A percentile compares a stretch with the other conserved stretches of the same genome.
Evolutionary conservation across 495 filamentous ascomycete species (phyloP).

Genomic region (Hypoxylon lenormandii): DNA sequence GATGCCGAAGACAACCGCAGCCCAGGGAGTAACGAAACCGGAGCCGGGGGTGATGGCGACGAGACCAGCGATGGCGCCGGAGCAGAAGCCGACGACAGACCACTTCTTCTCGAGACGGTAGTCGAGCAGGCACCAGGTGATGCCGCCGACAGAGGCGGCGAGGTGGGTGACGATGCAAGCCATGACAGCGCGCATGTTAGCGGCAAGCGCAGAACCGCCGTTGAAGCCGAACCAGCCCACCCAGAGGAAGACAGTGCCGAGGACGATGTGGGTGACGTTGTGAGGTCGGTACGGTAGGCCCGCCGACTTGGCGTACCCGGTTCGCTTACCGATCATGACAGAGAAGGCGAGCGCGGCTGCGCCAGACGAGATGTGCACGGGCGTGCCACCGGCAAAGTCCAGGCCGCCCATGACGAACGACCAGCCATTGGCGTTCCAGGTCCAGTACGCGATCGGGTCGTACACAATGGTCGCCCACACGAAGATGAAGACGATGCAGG

Average conservation of each 20-base stretch:
- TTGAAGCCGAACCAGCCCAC: slow-evolving; percentile 99
- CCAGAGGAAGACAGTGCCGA: slow-evolving; percentile 96
- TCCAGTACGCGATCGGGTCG: slow-evolving; percentile 89
- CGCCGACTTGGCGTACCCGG: slow-evolving; percentile 79
- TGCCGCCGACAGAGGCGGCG: slow-evolving; percentile 86
- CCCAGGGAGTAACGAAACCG: slow-evolving; percentile 90
- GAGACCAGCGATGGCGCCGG: slow-evolving; percentile 87
- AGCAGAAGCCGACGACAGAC: slow-evolving; percentile 99
- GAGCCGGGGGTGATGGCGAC: slow-evolving; percentile 92
- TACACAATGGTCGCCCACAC: slow-evolving; percentile 89
- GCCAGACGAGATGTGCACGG: slow-evolving; percentile 87
- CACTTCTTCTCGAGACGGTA: slow-evolving; percentile 95
- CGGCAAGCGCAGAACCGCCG: slow-evolving; percentile 95
- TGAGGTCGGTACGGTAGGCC: slow-evolving; percentile 87
- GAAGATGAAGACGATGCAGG: slow-evolving; percentile 88
- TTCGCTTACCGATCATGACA: slow-evolving; percentile 84
- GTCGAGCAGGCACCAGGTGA: slow-evolving; percentile 92
- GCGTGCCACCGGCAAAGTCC: slow-evolving; percentile 88
- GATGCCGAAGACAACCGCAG: slow-evolving; percentile 84
- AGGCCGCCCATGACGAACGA: slow-evolving; percentile 77
- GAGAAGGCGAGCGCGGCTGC: slow-evolving; percentile 83
- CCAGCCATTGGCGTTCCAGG: slow-evolving; percentile 87
- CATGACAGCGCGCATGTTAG: slow-evolving; percentile 93
- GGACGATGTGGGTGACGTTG: slow-evolving; percentile 96
- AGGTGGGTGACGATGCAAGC: slow-evolving; percentile 98